These are phyloP conservation scores for Penicillium brevicompactum DNA, from an alignment of 2,329 filamentous ascomycete species.

Conservation along the genomic window DNA sequence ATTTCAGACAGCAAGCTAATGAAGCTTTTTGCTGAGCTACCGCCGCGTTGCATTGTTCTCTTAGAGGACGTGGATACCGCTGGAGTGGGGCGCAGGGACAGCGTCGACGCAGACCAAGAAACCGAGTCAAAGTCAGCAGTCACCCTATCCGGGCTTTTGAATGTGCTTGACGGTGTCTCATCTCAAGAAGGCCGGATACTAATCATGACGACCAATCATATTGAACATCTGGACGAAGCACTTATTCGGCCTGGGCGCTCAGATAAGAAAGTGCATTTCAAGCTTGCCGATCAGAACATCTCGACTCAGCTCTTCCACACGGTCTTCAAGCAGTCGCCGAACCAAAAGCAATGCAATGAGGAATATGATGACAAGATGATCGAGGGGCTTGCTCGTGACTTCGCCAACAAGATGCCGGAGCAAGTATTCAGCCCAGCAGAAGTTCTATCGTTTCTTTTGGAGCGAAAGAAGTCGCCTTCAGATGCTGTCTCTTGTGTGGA, in stretches of 20 bases:
- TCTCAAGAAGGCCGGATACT: conserved; percentile 77
- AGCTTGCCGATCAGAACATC: conserved; percentile 27
- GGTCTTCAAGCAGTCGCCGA: conserved; percentile 16
- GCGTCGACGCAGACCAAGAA: conserved; percentile 11
- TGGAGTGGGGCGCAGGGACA: conserved; percentile 7
- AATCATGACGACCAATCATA: conserved; percentile 81
- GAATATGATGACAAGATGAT: conserved; percentile 30
- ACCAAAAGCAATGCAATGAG: conserved; percentile 9
- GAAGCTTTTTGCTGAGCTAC: conserved; percentile 74
- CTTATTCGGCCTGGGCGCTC: conserved; percentile 74
- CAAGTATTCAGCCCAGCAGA: conserved; percentile 54
- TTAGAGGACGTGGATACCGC: conserved; percentile 85
- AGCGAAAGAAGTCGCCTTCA: conserved; percentile 51
- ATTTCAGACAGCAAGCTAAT: conserved; percentile 80
- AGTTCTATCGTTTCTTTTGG: conserved; percentile 56
- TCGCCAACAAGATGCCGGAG: conserved; percentile 50
- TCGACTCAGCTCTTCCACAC: conserved; percentile 29
- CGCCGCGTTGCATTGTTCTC: conserved; percentile 72
- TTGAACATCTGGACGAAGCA: conserved; percentile 71
- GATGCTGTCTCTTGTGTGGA: conserved; percentile 47
- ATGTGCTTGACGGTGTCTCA: conserved; percentile 80
- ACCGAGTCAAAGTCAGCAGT: conserved; percentile 13
- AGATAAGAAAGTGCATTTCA: conserved; percentile 68
- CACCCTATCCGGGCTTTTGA: conserved; percentile 76
- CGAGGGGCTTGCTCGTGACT: conserved; percentile 45